phyloP scores from a whole-genome alignment of 23 red algal species.

The Gracilaria caudata region DNA sequence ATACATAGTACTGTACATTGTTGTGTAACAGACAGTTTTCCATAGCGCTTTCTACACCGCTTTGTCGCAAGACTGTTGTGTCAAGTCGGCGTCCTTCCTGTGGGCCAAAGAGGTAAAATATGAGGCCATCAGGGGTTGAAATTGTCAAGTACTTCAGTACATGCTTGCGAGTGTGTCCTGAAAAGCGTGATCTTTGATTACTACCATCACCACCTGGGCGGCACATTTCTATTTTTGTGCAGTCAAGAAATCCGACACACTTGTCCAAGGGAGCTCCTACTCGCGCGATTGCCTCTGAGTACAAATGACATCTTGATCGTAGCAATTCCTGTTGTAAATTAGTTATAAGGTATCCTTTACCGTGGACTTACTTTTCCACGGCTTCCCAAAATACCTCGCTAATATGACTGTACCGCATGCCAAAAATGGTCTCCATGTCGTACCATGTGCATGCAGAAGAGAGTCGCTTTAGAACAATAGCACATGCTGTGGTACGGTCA shows the following conservation, averaged over 20 bases:
- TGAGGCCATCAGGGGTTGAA: conserved; percentile 5
- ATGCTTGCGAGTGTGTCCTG: neutral
- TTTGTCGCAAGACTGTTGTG: neutral
- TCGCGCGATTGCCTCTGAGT: too few relatives aligned
- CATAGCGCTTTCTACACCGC: neutral
- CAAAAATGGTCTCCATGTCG: conserved; percentile 10
- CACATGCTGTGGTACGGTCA: neutral
- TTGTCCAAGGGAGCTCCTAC: neutral
- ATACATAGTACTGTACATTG: conserved; percentile 18
- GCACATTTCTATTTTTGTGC: too few relatives aligned
- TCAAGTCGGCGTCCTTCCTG: neutral
- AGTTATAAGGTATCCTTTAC: too few relatives aligned
- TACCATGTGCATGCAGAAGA: neutral
- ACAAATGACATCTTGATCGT: too few relatives aligned
- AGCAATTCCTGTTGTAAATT: too few relatives aligned
- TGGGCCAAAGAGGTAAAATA: neutral
- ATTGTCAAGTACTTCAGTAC: neutral
- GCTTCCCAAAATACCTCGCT: conserved; percentile 28
- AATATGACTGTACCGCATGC: neutral
- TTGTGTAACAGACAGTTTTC: too few relatives aligned
- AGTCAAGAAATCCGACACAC: neutral
- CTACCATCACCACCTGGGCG: neutral
- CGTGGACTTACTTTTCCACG: too few relatives aligned
- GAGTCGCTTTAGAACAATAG: neutral
- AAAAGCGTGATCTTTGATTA: neutral